Base-by-base conservation (phyloP, 805 yeast species). In the Vanderwaltozyma yarrowii region DNA sequence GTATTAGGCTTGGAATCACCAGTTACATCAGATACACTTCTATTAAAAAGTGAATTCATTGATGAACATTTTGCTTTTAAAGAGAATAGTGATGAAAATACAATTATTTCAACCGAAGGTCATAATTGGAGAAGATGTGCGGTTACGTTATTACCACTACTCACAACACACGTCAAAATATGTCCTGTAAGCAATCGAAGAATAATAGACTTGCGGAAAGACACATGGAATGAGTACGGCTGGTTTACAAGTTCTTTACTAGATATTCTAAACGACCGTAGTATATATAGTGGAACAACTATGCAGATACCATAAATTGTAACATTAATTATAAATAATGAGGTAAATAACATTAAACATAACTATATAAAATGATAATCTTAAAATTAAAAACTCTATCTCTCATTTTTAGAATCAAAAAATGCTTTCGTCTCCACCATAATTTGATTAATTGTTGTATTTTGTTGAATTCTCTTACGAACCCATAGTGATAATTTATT, bases 401-500 rank as follows among this genome's bases (percentile, higher is more conserved):
- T n/a, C 9, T 24, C 11, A 15, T 8, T 9, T 28, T 30, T 41
- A 2, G 34, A 5, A 17, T 35, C 18, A 31, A 58, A 59, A 32
- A 58, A 59, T 2, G 13, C 14, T 9, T 36, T 38, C 0, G 67
- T 59, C 15, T 42, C 37, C 4, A 10, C 21, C 36, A 58, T 30
- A 4, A 59, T 45, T 1, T 38, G 47, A 2, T 34, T n/a, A 23
- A 52, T 44, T 3, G 39, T 39, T 1, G 32, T 14, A 12, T 51
- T 46, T 13, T 44, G 39, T 23, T 51, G 50, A 23, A 67, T 45
- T 33, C 74, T 56, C n/a, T 65, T 65, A 27, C 66, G 57, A 21
- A 87, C 79, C 96, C 96, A 87, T 3, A 70, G 70, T 26, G 92
- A 80, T 25, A 87, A 56, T 51, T 83, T 83, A 0, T 45, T 39